Evolutionary conservation across 2,329 filamentous ascomycete genomes (phyloP), one percentile per base, ranked within the genome.

Genomic region (Eutypa lata): DNA sequence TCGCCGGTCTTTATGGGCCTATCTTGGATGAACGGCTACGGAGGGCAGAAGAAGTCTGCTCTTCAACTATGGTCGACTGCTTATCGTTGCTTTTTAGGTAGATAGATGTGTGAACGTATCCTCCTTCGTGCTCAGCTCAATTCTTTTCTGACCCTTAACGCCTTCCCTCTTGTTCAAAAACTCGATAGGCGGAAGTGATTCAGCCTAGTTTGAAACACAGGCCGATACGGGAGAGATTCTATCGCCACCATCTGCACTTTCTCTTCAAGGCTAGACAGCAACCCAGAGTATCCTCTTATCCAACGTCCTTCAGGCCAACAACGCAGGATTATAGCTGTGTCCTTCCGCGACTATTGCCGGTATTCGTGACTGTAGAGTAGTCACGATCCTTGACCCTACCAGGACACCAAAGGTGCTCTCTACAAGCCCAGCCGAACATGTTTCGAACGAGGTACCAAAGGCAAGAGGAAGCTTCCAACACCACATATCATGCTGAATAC

Each of bases 1-100:
- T 71, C 66, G 63, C 67, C 64, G 66, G 66, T 68, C 67, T 70
- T 68, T 72, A 71, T 70, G 69, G 72, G 71, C 72, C 72, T 70
- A 69, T 75, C 70, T 71, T 69, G 69, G 67, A 73, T 69, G 73
- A 71, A 68, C 65, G 73, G 74, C 75, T 78, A 78, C 73, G 65
- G 65, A 68, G 61, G 73, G 71, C 70, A 73, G 65, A 61, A 73
- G 65, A 61, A 65, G 60, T 64, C 61, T 66, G 53, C 56, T 58
- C 58, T 59, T 59, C 63, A 64, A 67, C 67, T 69, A 69, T 66
- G 48, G 65, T 66, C 67, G 67, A 62, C 56, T 64, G 47, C 57
- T 57, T 59, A 54, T 66, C 60, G 63, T 53, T 60, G 62, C 61
- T 52, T 60, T 55, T 63, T 38, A 63, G 63, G 61, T 54, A 59